phyloP scores from a whole-genome alignment of 805 yeast species.

The Ogataea wickerhamii region DNA sequence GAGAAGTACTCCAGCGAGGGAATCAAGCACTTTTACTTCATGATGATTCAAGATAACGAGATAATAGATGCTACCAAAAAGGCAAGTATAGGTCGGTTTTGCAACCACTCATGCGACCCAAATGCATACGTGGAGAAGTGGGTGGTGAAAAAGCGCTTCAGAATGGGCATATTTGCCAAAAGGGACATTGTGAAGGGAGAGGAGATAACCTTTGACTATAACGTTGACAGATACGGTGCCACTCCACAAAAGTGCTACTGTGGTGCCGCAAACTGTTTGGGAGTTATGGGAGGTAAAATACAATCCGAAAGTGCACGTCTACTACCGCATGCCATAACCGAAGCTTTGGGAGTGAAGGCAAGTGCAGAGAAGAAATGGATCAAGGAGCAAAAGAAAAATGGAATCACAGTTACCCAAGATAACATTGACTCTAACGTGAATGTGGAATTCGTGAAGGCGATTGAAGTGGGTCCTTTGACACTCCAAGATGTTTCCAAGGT shows the following conservation, averaged over 20 bases:
- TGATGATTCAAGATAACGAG: constrained; percentile 92
- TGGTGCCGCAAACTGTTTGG: constrained; percentile 88
- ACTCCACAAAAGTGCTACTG: constrained; percentile 92
- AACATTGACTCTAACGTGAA: constrained; percentile 57
- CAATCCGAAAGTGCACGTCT: constrained; percentile 88
- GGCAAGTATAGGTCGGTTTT: constrained; percentile 87
- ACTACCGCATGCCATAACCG: constrained; percentile 78
- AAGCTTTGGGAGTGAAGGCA: constrained; percentile 75
- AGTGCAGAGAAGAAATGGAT: constrained; percentile 71
- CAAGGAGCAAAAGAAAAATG: constrained; percentile 49
- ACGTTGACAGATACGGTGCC: constrained; percentile 95
- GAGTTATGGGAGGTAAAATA: constrained; percentile 93
- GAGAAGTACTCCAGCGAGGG: constrained; percentile 64
- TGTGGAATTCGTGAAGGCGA: constrained; percentile 57
- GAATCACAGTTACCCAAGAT: constrained; percentile 46
- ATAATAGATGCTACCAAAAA: constrained; percentile 91
- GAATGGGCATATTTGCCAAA: constrained; percentile 94
- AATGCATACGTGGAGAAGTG: constrained; percentile 95
- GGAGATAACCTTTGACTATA: constrained; percentile 88
- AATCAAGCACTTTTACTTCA: constrained; percentile 83
- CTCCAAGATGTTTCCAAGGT: constrained; percentile 69
- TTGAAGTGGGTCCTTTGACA: constrained; percentile 50
- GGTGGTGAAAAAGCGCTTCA: constrained; percentile 86
- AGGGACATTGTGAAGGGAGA: constrained; percentile 71
- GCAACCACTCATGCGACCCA: constrained; percentile 94